Evolutionary conservation across 164 flowering plant species (phyloP), one percentile per base, ranked within the genome.

Genomic region (Malania oleifera): DNA sequence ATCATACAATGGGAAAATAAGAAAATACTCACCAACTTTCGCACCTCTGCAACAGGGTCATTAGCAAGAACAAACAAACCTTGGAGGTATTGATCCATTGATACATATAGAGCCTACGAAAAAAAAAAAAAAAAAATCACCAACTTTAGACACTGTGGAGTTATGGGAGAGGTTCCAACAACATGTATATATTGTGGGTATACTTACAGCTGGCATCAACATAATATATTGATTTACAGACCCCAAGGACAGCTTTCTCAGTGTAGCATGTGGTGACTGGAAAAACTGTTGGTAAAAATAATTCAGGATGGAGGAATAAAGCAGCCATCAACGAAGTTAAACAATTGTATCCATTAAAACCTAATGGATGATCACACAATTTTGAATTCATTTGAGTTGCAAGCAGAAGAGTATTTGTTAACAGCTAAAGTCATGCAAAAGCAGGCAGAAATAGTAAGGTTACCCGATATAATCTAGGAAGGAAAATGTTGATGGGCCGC

Each of bases 11-110:
- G n/a, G n/a, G n/a, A n/a, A n/a, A n/a, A n/a, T n/a, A n/a, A n/a
- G n/a, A 27, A 31, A 51, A 47, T 49, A 62, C 85, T 76, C 56
- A 91, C 99, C 96, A 95, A 67, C 73, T 95, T 95, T 61, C 98
- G 87, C 57, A 95, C 98, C 54, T 95, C 99, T 44, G 91, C 56
- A 52, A 82, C 46, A 57, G 90, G 74, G 55, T 95, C 99, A 73
- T 83, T 67, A 27, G 98, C 89, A 56, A 91, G 96, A 69, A 71
- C 67, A 77, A 95, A 95, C 74, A 95, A 76, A 63, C 99, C 99
- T 60, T 91, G 98, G 51, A 91, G 91, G 61, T 81, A 95, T 62
- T 84, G 86, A 75, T 95, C 97, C 96, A 95, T 95, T 26, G 90
- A 77, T 44, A 66, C 53, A 72, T 70, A 80, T 38, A 95, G 70